Evolutionary conservation across 192 early-diverging fungal genomes (phyloP).

Genomic region (Podila horticola): DNA sequence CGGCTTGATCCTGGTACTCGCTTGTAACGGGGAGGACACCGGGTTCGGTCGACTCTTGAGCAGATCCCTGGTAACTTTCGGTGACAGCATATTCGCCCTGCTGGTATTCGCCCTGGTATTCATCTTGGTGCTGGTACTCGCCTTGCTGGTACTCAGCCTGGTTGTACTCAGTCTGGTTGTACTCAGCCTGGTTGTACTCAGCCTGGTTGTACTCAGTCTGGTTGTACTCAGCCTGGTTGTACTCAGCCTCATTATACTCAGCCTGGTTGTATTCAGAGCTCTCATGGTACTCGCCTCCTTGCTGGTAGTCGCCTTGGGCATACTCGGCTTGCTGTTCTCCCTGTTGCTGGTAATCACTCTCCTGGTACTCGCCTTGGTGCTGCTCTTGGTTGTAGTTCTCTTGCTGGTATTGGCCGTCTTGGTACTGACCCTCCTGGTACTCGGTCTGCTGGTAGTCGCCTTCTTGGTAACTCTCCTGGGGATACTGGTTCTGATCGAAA

Average conservation of each 20-base stretch:
- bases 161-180: slow-evolving; percentile 19
- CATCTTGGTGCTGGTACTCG: slow-evolving; percentile 9
- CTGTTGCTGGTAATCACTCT: slow-evolving; percentile 28
- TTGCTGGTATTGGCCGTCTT: slow-evolving; percentile 2
- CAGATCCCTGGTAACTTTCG: slow-evolving; percentile 1
- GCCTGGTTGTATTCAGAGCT: slow-evolving; percentile 17
- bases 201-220: slow-evolving; percentile 21
- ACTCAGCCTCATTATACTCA: slow-evolving; percentile 17
- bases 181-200: no score
- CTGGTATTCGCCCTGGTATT: not conserved
- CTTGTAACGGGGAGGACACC: slow-evolving; percentile 32
- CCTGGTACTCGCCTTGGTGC: slow-evolving; percentile 22
- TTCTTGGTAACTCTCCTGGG: not conserved
- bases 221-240: slow-evolving; percentile 21
- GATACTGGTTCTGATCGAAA: slow-evolving; percentile 3
- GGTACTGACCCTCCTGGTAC: slow-evolving; percentile 5
- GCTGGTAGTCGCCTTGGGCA: slow-evolving; percentile 3
- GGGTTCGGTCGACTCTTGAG: slow-evolving; percentile 7
- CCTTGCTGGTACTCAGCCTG: slow-evolving; percentile 25
- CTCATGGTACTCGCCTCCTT: slow-evolving; percentile 34
- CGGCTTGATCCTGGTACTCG: slow-evolving; percentile 52
- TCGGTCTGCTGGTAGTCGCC: slow-evolving; percentile 1
- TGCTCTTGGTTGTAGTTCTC: slow-evolving; percentile 9
- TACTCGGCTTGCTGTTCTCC: slow-evolving; percentile 18
- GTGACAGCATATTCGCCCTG: not conserved